Conservation (phyloP, 129 eudicot genomes). For the Dittrichia graveolens region DNA sequence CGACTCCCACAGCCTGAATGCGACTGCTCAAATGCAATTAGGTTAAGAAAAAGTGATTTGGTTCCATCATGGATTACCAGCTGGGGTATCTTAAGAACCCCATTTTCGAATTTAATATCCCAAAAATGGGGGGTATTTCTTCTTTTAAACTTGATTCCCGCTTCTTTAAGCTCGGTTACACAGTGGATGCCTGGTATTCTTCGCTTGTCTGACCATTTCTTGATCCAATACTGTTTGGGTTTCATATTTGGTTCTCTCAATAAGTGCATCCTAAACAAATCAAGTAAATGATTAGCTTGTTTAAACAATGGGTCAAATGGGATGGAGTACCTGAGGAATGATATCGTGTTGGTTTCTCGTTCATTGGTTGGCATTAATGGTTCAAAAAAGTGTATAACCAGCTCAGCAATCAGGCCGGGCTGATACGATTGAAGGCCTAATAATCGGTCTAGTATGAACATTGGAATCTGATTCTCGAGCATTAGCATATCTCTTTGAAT, state of each 20-base stretch:
- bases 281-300: slow-evolving; percentile 73
- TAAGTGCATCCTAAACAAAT: slow-evolving; percentile 69
- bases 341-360: slow-evolving; percentile 54
- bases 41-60: slow-evolving; percentile 74
- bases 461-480: slow-evolving; percentile 89
- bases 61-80: slow-evolving; percentile 83
- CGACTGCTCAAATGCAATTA: slow-evolving; percentile 73
- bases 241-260: slow-evolving; percentile 48
- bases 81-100: slow-evolving; percentile 60
- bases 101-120: slow-evolving; percentile 65
- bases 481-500: slow-evolving; percentile 91
- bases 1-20: slow-evolving; percentile 67
- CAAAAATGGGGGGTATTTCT: slow-evolving; percentile 64
- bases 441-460: slow-evolving; percentile 67
- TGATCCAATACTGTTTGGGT: slow-evolving; percentile 54
- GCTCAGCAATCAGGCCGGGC: slow-evolving; percentile 57
- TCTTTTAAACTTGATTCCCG: slow-evolving; percentile 67
- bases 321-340: slow-evolving; percentile 30
- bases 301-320: slow-evolving; percentile 73
- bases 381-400: slow-evolving; percentile 73
- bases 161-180: slow-evolving; percentile 68
- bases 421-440: slow-evolving; percentile 56
- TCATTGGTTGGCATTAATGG: slow-evolving; percentile 91
- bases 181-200: slow-evolving; percentile 68
- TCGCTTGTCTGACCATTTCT: slow-evolving; percentile 68